Conservation (phyloP, 2,329 filamentous ascomycete genomes). For the Exophiala alcalophila region DNA sequence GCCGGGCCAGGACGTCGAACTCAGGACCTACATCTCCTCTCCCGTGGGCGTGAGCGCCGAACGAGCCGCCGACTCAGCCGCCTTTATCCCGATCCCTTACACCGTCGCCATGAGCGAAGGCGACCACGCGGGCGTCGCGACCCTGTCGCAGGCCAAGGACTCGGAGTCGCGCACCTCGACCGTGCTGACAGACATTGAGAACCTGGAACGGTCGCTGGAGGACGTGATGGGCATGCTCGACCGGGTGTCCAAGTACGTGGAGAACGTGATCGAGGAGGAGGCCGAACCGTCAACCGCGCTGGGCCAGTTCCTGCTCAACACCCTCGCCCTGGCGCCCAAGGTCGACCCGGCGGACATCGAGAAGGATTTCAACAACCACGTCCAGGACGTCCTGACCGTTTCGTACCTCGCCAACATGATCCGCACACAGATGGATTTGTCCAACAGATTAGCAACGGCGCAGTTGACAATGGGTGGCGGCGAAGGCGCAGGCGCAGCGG, state of each 20-base stretch:
- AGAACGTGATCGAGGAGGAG: slow-evolving; percentile 85
- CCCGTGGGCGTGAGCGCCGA: slow-evolving; percentile 94
- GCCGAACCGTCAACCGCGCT: slow-evolving; percentile 91
- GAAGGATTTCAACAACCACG: slow-evolving; percentile 99
- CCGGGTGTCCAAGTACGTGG: slow-evolving; percentile 86
- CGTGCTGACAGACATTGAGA: slow-evolving; percentile 84
- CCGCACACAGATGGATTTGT: slow-evolving; percentile 97
- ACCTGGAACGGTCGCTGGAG: slow-evolving; percentile 78
- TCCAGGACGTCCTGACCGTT: slow-evolving; percentile 97
- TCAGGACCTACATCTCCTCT: slow-evolving; percentile 90
- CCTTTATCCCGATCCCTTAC: slow-evolving; percentile 96
- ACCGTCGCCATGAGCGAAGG: slow-evolving; percentile 85
- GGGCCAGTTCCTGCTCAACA: slow-evolving; percentile 92
- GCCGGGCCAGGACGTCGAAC: slow-evolving; percentile 82
- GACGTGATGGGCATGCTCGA: slow-evolving; percentile 87
- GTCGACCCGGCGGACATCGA: slow-evolving; percentile 88
- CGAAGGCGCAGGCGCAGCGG: slow-evolving; percentile 35
- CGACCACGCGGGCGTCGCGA: slow-evolving; percentile 73
- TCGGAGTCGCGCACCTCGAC: slow-evolving; percentile 68
- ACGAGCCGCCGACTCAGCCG: slow-evolving; percentile 89
- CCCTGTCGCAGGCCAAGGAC: slow-evolving; percentile 79
- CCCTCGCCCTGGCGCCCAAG: slow-evolving; percentile 89
- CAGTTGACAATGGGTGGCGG: slow-evolving; percentile 59
- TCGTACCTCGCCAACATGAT: slow-evolving; percentile 98
- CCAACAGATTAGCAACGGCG: slow-evolving; percentile 86